These are phyloP conservation scores for Pseudotsuga menziesii DNA, from an alignment of 75 land plant genomes.

Conservation along the genomic window DNA sequence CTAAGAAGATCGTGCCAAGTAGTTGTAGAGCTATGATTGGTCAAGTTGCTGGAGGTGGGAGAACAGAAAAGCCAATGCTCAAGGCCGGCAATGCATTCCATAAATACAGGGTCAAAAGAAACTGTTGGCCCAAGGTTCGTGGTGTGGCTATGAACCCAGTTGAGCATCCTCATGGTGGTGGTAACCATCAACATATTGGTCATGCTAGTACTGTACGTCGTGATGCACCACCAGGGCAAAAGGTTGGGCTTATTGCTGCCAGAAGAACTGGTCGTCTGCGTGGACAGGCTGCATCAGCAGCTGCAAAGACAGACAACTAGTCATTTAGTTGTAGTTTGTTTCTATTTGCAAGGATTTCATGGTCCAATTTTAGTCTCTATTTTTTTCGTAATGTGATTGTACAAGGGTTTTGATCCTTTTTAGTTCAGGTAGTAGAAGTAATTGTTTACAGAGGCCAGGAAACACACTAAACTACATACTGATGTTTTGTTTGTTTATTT, in stretches of 20 bases:
- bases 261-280: slow-evolving; percentile 60
- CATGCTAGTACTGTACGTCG: slow-evolving; percentile 52
- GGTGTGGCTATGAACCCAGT: slow-evolving; percentile 63
- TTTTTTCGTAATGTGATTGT: no score
- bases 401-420: no score
- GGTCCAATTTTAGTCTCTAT: no score
- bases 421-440: no score
- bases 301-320: slow-evolving; percentile 41
- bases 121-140: slow-evolving; percentile 55
- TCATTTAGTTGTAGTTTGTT: background rate
- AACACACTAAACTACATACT: no score
- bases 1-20: slow-evolving; percentile 52
- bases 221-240: slow-evolving; percentile 58
- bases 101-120: slow-evolving; percentile 51
- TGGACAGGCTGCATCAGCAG: slow-evolving; percentile 60
- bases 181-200: slow-evolving; percentile 61
- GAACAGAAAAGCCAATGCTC: slow-evolving; percentile 50
- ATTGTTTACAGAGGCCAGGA: no score
- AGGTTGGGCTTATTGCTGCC: slow-evolving; percentile 77
- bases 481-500: no score
- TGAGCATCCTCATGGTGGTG: slow-evolving; percentile 65
- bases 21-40: slow-evolving; percentile 56
- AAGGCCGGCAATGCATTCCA: slow-evolving; percentile 55
- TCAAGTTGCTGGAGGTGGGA: slow-evolving; percentile 55
- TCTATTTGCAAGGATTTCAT: no score